phyloP scores from a whole-genome alignment of 371 early-diverging fungal species.

The Mucor irregularis region DNA sequence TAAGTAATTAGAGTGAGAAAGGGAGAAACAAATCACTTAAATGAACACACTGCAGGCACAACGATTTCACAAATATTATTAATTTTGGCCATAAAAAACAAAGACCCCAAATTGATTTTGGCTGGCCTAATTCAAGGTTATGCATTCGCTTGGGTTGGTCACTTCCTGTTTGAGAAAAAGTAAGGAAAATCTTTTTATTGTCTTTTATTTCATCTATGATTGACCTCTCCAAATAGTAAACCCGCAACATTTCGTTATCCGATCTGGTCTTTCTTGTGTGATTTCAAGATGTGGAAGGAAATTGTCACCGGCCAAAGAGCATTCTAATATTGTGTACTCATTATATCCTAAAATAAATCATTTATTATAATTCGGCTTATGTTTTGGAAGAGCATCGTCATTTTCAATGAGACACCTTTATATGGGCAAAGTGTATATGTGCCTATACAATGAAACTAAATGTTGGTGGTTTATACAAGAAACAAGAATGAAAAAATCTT shows the following conservation, averaged over 20 bases:
- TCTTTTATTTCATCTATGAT: neutral
- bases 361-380: no score
- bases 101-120: constrained; percentile 22
- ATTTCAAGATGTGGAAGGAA: constrained; percentile 65
- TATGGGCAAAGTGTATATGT: no score
- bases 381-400: no score
- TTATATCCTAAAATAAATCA: no score
- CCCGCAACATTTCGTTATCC: constrained; percentile 77
- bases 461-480: no score
- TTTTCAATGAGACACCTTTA: no score
- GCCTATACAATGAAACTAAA: no score
- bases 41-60: constrained; percentile 24
- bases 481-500: no score
- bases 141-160: constrained; percentile 69
- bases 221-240: constrained; percentile 28
- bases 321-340: no score
- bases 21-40: neutral
- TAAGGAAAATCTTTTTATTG: constrained; percentile 17
- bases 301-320: constrained; percentile 39
- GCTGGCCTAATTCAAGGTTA: constrained; percentile 48
- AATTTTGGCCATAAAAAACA: constrained; percentile 18
- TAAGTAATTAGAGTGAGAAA: constrained; percentile 16
- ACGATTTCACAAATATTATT: constrained; percentile 25
- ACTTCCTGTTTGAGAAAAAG: constrained; percentile 68
- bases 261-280: constrained; percentile 61